Evolutionary conservation across 805 yeast genomes (phyloP).

Genomic region (Hanseniaspora osmophila): DNA sequence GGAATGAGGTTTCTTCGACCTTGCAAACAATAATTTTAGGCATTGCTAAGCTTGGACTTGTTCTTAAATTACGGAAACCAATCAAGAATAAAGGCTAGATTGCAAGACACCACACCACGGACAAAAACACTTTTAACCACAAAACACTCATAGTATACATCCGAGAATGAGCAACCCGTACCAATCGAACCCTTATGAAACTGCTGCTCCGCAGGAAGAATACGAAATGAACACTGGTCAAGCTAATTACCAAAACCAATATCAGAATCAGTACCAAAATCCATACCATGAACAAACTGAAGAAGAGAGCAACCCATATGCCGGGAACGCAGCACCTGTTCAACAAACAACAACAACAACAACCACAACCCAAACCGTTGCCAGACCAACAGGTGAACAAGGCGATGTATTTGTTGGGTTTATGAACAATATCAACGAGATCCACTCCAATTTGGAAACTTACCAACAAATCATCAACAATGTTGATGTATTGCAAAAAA

Average conservation of each 20-base stretch:
- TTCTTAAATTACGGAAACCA: too few species aligned
- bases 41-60: too few species aligned
- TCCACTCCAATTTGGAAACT: slow-evolving; percentile 55
- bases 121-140: too few species aligned
- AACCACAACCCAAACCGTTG: neutral
- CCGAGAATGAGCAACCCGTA: slow-evolving; percentile 13
- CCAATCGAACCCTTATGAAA: slow-evolving; percentile 13
- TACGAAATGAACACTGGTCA: slow-evolving; percentile 5
- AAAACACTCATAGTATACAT: too few species aligned
- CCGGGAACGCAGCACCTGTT: too few species aligned
- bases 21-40: too few species aligned
- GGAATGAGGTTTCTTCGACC: too few species aligned
- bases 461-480: slow-evolving; percentile 56
- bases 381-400: slow-evolving; percentile 4
- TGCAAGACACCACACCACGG: too few species aligned
- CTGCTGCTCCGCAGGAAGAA: slow-evolving; percentile 4
- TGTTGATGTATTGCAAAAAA: slow-evolving; percentile 56
- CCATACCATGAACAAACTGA: neutral
- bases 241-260: neutral
- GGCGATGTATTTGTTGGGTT: slow-evolving; percentile 43
- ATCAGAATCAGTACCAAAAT: neutral
- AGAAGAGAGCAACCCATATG: too few species aligned
- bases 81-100: too few species aligned
- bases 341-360: neutral
- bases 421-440: slow-evolving; percentile 53